Conservation (phyloP, 73 alveolate species). For the Symbiodinium natans region DNA sequence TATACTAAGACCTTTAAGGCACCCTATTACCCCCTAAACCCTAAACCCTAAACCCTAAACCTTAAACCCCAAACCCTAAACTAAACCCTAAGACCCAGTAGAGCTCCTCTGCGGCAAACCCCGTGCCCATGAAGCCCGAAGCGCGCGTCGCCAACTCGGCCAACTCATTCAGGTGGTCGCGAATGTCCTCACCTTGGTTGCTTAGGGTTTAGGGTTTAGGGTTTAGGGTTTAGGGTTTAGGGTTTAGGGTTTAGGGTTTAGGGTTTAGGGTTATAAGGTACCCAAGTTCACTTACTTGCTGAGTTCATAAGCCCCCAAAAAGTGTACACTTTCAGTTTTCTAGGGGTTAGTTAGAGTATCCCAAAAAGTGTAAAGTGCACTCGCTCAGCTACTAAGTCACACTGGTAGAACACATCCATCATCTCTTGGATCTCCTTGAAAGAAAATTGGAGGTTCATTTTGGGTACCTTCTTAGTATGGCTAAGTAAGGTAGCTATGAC, state of each 20-base stretch:
- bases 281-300: background rate
- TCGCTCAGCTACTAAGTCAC: too few species aligned
- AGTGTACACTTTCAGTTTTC: too few species aligned
- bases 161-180: constrained; percentile 92
- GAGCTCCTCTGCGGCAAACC: constrained; percentile 63
- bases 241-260: background rate
- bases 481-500: too few species aligned
- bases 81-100: background rate
- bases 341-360: too few species aligned
- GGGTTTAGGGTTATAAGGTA: background rate
- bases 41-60: too few species aligned
- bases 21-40: too few species aligned
- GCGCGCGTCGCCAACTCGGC: constrained; percentile 82
- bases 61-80: background rate
- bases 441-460: too few species aligned
- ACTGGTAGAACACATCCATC: constrained; percentile 93
- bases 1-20: too few species aligned
- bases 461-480: too few species aligned
- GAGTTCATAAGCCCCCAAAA: too few species aligned
- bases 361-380: too few species aligned
- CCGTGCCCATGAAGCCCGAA: constrained; percentile 93
- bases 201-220: background rate
- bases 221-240: background rate
- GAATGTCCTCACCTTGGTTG: constrained; percentile 18
- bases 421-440: constrained; percentile 82